Base-by-base conservation (phyloP, 352 stramenopile genomes). In the Globisporangium nodosum region DNA sequence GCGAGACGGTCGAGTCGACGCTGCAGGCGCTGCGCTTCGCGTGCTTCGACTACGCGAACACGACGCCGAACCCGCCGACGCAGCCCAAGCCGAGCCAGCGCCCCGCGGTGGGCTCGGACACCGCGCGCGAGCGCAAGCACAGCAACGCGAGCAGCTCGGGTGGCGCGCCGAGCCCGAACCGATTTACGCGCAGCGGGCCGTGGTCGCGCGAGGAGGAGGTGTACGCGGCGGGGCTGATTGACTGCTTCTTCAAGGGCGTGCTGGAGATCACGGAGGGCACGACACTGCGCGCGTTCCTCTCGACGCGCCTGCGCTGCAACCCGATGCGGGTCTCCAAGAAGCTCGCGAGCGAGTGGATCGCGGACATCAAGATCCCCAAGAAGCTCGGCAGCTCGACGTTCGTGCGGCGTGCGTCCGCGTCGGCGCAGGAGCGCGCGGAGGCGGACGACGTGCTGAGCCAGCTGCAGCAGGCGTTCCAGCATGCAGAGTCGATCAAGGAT, bases 301-400 rank as follows among this genome's bases (percentile, higher is more conserved):
- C 81, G 20, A 69, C 73, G 5, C 72, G 78, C 5, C 68, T 90
- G 54, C 74, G 74, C 49, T 90, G 81, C 61, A 90, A 88, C 49
- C 81, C 81, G 16, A 90, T 88, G 78, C 73, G 81, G 18, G 77
- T 89, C 33, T 89, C 78, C 12, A 90, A 90, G 64, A 90, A 90
- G 60, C 79, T 91, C 13, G 78, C 81, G 3, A 88, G 73, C 56
- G 75, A 84, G 42, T 73, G 62, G 46, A 88, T 91, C 56, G 78
- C 76, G 0, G 73, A 82, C 40, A 76, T 85, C 50, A 76, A 69
- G 48, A 89, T 91, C 53, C 78, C 81, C 5, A 91, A 91, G 60
- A 88, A 88, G 47, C 61, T 89, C 21, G 78, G 81, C 9, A 85
- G 71, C 30, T 83, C 77, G 11, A 87, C 78, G 3, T 91, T 82